Evolutionary conservation across 192 early-diverging fungal genomes (phyloP).

Genomic region (Oehlia diaphana): DNA sequence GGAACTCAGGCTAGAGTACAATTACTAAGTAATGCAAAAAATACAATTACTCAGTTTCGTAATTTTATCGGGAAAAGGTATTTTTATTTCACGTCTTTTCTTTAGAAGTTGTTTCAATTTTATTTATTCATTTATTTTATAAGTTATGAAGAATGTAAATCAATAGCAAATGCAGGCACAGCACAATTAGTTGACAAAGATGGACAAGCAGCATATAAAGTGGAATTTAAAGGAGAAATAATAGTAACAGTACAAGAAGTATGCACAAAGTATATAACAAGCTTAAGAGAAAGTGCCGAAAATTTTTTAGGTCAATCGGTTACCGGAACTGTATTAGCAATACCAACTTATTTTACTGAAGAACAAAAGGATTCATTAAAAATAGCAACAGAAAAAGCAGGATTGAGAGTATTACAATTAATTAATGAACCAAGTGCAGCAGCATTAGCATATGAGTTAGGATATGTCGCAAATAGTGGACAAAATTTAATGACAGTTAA

Average conservation of each 20-base stretch:
- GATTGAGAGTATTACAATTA: constrained; percentile 77
- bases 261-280: constrained; percentile 75
- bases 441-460: constrained; percentile 80
- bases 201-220: constrained; percentile 61
- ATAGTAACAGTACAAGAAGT: constrained; percentile 73
- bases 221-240: constrained; percentile 58
- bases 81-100: constrained; percentile 25
- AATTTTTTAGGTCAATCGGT: constrained; percentile 79
- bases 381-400: constrained; percentile 70
- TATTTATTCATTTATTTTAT: not conserved
- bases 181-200: constrained; percentile 59
- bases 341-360: constrained; percentile 83
- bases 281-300: constrained; percentile 87
- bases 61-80: constrained; percentile 83
- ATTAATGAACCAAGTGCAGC: constrained; percentile 91
- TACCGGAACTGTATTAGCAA: constrained; percentile 80
- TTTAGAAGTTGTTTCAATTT: not conserved
- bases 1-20: constrained; percentile 81
- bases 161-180: constrained; percentile 37
- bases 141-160: constrained; percentile 36
- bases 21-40: constrained; percentile 83
- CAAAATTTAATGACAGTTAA: constrained; percentile 34
- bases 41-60: constrained; percentile 89
- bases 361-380: constrained; percentile 68
- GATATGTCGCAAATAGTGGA: constrained; percentile 47